These are phyloP conservation scores for Aureobasidium sp. DNA, from an alignment of 2,329 filamentous ascomycete species.

Conservation along the genomic window DNA sequence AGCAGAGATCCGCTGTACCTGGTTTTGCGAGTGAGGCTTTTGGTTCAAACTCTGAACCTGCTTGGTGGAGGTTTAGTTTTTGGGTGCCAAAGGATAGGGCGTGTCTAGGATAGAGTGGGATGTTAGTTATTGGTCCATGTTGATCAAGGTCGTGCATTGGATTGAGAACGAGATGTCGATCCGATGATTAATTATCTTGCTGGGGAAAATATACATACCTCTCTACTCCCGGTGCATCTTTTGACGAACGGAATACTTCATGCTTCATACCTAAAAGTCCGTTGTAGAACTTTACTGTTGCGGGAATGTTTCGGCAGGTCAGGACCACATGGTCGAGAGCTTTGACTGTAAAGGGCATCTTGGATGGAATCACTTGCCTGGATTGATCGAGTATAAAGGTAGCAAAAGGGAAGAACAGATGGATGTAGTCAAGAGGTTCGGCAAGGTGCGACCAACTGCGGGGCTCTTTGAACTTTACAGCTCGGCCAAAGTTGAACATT, in stretches of 20 bases:
- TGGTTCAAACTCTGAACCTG: constrained; percentile 65
- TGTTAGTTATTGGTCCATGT: no score
- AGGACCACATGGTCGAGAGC: constrained; percentile 69
- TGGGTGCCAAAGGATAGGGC: constrained; percentile 64
- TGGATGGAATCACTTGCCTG: no score
- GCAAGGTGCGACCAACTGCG: background rate
- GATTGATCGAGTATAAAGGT: no score
- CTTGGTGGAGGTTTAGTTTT: constrained; percentile 69
- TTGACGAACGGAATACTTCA: constrained; percentile 52
- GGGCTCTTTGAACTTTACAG: background rate
- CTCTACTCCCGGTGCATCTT: constrained; percentile 19
- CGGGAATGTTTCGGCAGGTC: constrained; percentile 58
- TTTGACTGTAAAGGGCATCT: constrained; percentile 32
- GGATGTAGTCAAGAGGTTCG: no score
- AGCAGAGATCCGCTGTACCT: constrained; percentile 68
- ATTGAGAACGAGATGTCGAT: no score
- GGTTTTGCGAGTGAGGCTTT: constrained; percentile 61
- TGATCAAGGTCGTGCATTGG: no score
- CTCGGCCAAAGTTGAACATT: background rate
- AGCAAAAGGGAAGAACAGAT: no score
- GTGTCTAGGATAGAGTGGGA: constrained; percentile 40
- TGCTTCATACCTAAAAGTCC: constrained; percentile 64
- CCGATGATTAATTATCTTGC: no score
- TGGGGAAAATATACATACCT: no score
- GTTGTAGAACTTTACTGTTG: constrained; percentile 63